Evolutionary conservation across 306 rosid genomes (phyloP), one percentile per base, ranked within the genome.

Genomic region (Acacia confusa): DNA sequence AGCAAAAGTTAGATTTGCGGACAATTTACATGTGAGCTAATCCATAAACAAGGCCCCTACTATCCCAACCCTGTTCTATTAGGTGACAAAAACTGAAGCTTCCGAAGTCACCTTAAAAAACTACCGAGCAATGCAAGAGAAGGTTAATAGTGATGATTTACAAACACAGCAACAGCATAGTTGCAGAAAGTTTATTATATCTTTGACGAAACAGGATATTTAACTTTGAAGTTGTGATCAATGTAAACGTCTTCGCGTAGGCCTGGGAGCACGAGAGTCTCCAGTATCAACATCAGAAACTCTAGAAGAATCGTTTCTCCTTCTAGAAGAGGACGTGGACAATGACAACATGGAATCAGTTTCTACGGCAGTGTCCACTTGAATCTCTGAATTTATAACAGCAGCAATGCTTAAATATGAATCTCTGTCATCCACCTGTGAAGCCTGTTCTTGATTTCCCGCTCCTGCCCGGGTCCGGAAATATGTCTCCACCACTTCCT

Each of bases 311-410:
- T 88, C 89, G 43, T 70, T 87, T 80, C 92, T 92, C 78, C 89
- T 87, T 66, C 92, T 85, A 14, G 92, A 90, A 58, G 97, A 88
- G 32, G 97, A 90, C 9, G 93, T 87, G 60, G 93, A 92, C 78
- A 85, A 79, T 30, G 94, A 88, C 32, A 92, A 91, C 78, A 76
- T 73, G 72, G 97, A 88, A 80, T 92, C 92, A 2, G 89, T 90
- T 76, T 92, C 94, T 24, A 82, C 83, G n/a, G 91, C 89, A 72
- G 88, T 86, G 85, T 88, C 91, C 77, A 85, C 63, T 80, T 84
- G 97, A 85, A 84, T 82, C 88, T 87, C 94, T 1, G 94, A 87
- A 82, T 89, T 90, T 55, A 86, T 88, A 50, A 81, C 90, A 81
- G 91, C 93, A 70, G 85, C 91, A 84, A 89, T 78, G 73, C 92